Percentiles rank a stretch among this genome's conserved stretches.
These are phyloP conservation scores for Cadophora malorum DNA, from an alignment of 2,329 filamentous ascomycete species.

Conservation along the genomic window DNA sequence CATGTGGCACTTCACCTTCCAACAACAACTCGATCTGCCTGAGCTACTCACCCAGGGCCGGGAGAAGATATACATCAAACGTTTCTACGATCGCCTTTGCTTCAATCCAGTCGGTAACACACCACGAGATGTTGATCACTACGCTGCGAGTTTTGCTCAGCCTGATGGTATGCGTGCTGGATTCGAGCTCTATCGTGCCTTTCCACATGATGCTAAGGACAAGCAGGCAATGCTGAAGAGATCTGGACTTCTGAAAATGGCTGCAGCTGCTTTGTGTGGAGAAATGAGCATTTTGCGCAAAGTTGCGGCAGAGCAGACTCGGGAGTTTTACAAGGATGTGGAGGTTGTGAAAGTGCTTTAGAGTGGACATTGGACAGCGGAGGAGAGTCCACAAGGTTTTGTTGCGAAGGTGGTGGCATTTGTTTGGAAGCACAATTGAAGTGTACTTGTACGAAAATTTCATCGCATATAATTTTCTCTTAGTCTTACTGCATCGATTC, in stretches of 20 bases:
- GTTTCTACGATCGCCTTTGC: conserved; percentile 21
- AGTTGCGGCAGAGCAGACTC: conserved; percentile 13
- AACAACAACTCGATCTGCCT: conserved; percentile 16
- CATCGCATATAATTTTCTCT: no score
- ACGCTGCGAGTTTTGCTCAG: conserved; percentile 7
- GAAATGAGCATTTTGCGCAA: conserved; percentile 10
- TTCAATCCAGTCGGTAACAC: conserved; percentile 10
- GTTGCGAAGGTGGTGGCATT: conserved; percentile 10
- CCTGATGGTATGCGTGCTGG: conserved; percentile 18
- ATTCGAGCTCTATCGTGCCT: conserved; percentile 20
- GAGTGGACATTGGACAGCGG: conserved; percentile 20
- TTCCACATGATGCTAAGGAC: conserved; percentile 18
- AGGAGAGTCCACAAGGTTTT: conserved; percentile 20
- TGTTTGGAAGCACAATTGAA: conserved; percentile 9
- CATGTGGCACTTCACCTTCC: conserved; percentile 20
- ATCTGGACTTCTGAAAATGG: conserved; percentile 7
- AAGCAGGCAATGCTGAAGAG: conserved; percentile 6
- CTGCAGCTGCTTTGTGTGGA: conserved; percentile 9
- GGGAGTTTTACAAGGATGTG: conserved; percentile 16
- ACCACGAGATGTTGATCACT: conserved; percentile 12
- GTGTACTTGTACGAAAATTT: neutral
- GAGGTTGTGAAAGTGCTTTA: conserved; percentile 9
- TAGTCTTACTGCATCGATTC: no score
- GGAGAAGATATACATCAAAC: conserved; percentile 19
- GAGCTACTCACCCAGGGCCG: conserved; percentile 12